phyloP scores from a whole-genome alignment of 345 rosid species.

The Aurinia saxatilis region DNA sequence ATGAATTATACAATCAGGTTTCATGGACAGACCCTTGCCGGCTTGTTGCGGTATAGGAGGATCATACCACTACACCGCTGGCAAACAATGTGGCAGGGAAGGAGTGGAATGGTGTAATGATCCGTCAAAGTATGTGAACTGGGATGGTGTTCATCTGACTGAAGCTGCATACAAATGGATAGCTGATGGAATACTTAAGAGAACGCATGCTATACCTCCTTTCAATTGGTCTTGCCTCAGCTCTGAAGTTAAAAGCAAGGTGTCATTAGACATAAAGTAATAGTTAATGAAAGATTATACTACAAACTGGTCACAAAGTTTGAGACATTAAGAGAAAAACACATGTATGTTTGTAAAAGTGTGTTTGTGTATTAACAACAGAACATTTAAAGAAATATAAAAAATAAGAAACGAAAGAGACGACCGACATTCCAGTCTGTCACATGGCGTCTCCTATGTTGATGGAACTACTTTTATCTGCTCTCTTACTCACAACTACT shows the following conservation, averaged over 20 bases:
- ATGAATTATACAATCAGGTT: constrained; percentile 10
- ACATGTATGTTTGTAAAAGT: no score
- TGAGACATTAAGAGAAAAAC: no score
- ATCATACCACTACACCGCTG: constrained; percentile 22
- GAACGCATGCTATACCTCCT: background rate
- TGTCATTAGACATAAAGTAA: no score
- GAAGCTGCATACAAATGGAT: background rate
- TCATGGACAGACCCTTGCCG: background rate
- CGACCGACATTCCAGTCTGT: no score
- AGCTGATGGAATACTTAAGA: background rate
- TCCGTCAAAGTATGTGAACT: constrained; percentile 24
- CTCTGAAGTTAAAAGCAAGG: no score
- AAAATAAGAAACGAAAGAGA: background rate
- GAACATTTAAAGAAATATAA: no score
- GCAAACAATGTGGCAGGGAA: constrained; percentile 5
- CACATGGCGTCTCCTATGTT: background rate
- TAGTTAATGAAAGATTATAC: no score
- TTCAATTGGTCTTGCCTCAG: no score
- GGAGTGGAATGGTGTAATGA: background rate
- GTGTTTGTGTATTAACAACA: no score
- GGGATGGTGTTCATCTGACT: constrained; percentile 33
- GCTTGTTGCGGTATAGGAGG: constrained; percentile 36
- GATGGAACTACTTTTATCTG: background rate
- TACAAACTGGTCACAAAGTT: no score
- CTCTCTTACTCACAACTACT: background rate